These are phyloP conservation scores for Acer negundo DNA, from an alignment of 345 rosid species.

Conservation along the genomic window DNA sequence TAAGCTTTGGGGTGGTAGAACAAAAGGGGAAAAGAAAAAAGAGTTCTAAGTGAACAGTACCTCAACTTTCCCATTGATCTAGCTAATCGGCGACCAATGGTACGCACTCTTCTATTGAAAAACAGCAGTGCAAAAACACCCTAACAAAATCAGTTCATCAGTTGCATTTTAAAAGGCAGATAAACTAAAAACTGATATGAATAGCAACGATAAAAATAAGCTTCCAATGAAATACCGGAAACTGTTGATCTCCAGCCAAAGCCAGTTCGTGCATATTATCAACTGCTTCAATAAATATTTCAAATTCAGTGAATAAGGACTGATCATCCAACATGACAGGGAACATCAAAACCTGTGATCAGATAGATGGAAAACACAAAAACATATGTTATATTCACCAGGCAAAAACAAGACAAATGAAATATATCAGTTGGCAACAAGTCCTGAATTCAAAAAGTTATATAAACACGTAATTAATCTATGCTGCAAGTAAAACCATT, in stretches of 20 bases:
- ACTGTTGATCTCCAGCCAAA: constrained; percentile 83
- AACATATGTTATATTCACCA: constrained; percentile 14
- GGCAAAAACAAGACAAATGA: constrained; percentile 6
- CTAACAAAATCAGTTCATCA: constrained; percentile 37
- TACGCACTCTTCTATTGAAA: constrained; percentile 86
- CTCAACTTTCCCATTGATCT: constrained; percentile 89
- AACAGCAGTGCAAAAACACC: constrained; percentile 92
- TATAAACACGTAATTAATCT: neutral
- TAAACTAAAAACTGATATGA: neutral
- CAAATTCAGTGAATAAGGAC: constrained; percentile 75
- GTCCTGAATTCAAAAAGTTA: neutral
- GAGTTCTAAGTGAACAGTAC: constrained; percentile 36
- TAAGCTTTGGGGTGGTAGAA: neutral
- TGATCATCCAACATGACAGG: constrained; percentile 81
- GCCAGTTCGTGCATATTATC: constrained; percentile 93
- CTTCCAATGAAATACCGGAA: constrained; percentile 62
- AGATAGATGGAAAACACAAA: constrained; percentile 14
- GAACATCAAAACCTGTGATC: constrained; percentile 88
- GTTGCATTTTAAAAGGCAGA: constrained; percentile 22
- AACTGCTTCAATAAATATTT: constrained; percentile 80
- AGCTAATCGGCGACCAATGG: constrained; percentile 82
- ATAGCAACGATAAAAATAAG: neutral
- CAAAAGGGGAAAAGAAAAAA: neutral
- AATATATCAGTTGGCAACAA: constrained; percentile 3
- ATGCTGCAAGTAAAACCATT: neutral